Base-by-base conservation (phyloP, 2,329 filamentous ascomycete species). In the Colletotrichum brevisporum region DNA sequence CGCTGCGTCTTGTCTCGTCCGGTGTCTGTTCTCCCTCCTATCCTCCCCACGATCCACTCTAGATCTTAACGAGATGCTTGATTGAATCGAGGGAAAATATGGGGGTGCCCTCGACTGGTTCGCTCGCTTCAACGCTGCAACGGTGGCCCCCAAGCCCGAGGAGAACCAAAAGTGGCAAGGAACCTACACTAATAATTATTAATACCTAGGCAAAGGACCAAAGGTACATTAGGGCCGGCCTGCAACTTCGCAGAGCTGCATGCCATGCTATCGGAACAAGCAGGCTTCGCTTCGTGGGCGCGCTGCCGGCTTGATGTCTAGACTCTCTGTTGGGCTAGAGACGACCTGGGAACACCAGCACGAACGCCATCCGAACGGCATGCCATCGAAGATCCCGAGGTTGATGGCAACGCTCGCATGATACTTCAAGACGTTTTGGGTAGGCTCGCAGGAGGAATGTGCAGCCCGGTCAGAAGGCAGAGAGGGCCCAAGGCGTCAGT, bases 51-150 rank as follows among this genome's bases (percentile, higher is more conserved):
- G 63, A 69, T 67, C 67, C 67, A 69, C 67, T 67, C 51, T 15
- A 55, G 67, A 69, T 69, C 67, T 69, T 61, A 65, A 69, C 67
- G 62, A 69, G 51, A 67, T 69, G 55, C 67, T 69, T 69, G 67
- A 61, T 69, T 69, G 67, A 61, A 67, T 67, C 45, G 63, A 69
- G 65, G 48, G 52, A 45, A 54, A 65, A 39, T 67, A 69, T 69
- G 67, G 67, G 56, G 67, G 26, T 47, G 12, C 48, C 21, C 26
- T 45, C 63, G n/a, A 41, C 10, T 24, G 47, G 48, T 39, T 60
- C 55, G 43, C 57, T 61, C 55, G 55, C 41, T 63, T 57, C 61
- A 55, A 66, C 54, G 43, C 54, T 27, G 48, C 43, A 58, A 61
- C 56, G 51, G 18, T 55, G 39, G 60, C 53, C 50, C 57, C 43